Base-by-base conservation (phyloP, 176 grass and related monocot genomes). In the Carex kokanica region DNA sequence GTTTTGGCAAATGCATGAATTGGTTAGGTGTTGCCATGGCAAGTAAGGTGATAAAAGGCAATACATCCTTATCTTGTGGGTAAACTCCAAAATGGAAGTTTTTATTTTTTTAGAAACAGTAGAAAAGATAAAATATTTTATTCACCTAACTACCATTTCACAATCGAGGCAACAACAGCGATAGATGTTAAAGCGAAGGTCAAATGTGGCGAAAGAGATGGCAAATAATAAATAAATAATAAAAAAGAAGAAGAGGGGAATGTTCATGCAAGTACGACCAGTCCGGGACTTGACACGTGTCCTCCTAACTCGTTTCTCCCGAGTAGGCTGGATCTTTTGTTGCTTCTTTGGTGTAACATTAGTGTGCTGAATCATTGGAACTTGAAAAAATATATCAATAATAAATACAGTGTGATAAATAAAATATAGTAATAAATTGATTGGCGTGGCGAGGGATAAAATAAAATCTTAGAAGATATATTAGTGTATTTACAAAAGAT, bases 1-100 rank as follows among this genome's bases (percentile, higher is more conserved):
- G 73, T 78, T 78, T 78, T 78, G 51, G 73, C 25, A 78, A 78
- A 74, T 16, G 73, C 73, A 78, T 78, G 73, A 78, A 56, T 56
- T 56, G 14, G 73, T 78, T 78, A 55, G 73, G 49, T 56, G 73
- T 56, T 78, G 25, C 13, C 73, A 78, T 78, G 73, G 49, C 49
- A 56, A 78, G 49, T 29, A 78, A 56, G 49, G 51, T 34, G 51
- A 32, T 9, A 32, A 7, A 54, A 32, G 24, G 25, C 24, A 8
- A 56, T 78, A 16, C 73, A 78, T 56, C 51, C 47, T 78, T 77
- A 77, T 78, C 73, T 56, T 56, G 23, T 78, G 73, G 73, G 24
- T 78, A 56, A 56, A 78, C 49, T 78, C 73, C 73, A 78, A 78
- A 56, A 13, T 31, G 73, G 51, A 78, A 78, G 73, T n/a, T 24